Percentiles rank a stretch among this genome's conserved stretches.
phyloP scores from a whole-genome alignment of 805 yeast species.

The Maudiozyma turicensis region DNA sequence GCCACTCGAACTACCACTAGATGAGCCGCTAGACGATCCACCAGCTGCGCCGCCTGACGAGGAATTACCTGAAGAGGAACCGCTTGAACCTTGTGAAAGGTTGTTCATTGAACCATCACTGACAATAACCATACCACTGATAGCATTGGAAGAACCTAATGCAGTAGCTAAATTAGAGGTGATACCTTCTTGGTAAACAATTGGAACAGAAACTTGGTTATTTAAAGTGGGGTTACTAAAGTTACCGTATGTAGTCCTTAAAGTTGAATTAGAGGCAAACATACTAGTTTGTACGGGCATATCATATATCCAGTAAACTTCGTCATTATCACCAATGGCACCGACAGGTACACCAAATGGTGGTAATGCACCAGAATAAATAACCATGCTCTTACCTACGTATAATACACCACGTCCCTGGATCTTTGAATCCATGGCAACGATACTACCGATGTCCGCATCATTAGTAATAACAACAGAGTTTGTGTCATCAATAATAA shows the following conservation, averaged over 20 bases:
- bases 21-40: background rate
- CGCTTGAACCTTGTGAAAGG: background rate
- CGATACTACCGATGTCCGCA: slow-evolving; percentile 10
- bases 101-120: slow-evolving; percentile 12
- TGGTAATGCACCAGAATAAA: slow-evolving; percentile 24
- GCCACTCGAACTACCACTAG: too few relatives aligned
- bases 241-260: slow-evolving; percentile 16
- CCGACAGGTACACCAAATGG: slow-evolving; percentile 24
- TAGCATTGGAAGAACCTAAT: slow-evolving; percentile 4
- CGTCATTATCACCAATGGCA: slow-evolving; percentile 8
- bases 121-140: slow-evolving; percentile 22
- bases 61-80: too few relatives aligned
- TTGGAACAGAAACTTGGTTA: slow-evolving; percentile 17
- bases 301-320: slow-evolving; percentile 19
- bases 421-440: slow-evolving; percentile 12
- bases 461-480: slow-evolving; percentile 18
- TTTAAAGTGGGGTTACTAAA: slow-evolving; percentile 13
- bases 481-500: slow-evolving; percentile 16
- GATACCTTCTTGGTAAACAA: slow-evolving; percentile 20
- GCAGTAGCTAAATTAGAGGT: slow-evolving; percentile 11
- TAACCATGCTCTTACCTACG: slow-evolving; percentile 14
- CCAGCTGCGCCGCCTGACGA: background rate
- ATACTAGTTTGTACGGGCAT: slow-evolving; percentile 13
- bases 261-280: slow-evolving; percentile 12
- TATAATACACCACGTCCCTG: slow-evolving; percentile 20